A percentile compares a stretch with the other conserved stretches of the same genome.
phyloP scores from a whole-genome alignment of 352 stramenopile species.

The Saprolegnia parasitica region DNA sequence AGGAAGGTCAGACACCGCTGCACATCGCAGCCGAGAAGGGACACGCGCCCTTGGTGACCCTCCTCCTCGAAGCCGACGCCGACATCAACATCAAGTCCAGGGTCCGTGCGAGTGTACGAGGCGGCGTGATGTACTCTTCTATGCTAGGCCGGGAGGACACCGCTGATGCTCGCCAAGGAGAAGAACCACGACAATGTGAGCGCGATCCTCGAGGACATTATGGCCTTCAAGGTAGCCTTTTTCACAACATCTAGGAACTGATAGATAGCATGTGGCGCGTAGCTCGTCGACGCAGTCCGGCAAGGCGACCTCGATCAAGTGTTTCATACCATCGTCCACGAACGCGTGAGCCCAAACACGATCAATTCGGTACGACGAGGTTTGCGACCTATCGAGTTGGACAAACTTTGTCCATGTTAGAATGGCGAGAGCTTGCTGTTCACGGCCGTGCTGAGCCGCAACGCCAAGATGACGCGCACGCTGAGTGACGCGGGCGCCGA shows the following conservation, averaged over 20 bases:
- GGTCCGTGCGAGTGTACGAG: background rate
- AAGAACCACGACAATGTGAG: background rate
- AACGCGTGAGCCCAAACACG: constrained; percentile 3
- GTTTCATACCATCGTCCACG: background rate
- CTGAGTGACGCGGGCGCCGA: background rate
- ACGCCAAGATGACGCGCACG: constrained; percentile 13
- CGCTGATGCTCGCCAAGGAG: constrained; percentile 12
- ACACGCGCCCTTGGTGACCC: background rate
- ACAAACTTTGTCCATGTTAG: background rate
- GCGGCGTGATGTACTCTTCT: background rate
- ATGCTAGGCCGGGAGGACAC: constrained; percentile 2
- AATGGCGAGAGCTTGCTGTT: constrained; percentile 6
- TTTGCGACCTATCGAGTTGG: background rate
- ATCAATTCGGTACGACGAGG: background rate
- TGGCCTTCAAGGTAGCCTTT: background rate
- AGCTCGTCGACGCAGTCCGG: constrained; percentile 3
- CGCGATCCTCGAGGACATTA: constrained; percentile 4
- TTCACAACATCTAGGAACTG: background rate
- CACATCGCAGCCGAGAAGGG: constrained; percentile 15
- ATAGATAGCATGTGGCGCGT: background rate
- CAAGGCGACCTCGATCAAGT: constrained; percentile 8
- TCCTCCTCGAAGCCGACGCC: constrained; percentile 3
- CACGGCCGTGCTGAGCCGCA: background rate
- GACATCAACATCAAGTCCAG: constrained; percentile 5
- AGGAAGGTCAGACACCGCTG: constrained; percentile 12